A percentile compares a stretch with the other conserved stretches of the same genome.
phyloP scores from a whole-genome alignment of 345 rosid species.

The Eucalyptus polyanthemos region DNA sequence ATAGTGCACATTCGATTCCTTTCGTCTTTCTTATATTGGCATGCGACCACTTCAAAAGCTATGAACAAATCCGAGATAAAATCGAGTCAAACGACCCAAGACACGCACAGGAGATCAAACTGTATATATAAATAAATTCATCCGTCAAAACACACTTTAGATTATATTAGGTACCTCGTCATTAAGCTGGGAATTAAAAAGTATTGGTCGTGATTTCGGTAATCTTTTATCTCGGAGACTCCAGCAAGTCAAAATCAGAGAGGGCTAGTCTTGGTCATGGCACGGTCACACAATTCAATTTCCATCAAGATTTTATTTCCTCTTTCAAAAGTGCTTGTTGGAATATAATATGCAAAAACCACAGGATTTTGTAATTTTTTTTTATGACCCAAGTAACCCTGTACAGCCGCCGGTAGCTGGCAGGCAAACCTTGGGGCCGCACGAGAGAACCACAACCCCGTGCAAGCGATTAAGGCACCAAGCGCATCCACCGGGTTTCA shows the following conservation, averaged over 20 bases:
- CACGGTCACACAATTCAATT: not conserved
- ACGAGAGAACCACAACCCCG: rapidly evolving
- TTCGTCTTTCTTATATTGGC: not conserved
- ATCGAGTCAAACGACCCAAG: not conserved
- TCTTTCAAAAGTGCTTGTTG: too few species aligned
- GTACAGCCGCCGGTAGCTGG: rapidly evolving
- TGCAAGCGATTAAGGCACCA: too few species aligned
- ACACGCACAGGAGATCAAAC: too few species aligned
- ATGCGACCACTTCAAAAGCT: not conserved
- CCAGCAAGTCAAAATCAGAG: not conserved
- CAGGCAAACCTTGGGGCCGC: too few species aligned
- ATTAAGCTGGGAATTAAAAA: not conserved
- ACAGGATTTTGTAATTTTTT: too few species aligned
- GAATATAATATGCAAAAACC: rapidly evolving
- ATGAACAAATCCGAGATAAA: not conserved
- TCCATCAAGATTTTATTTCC: not conserved
- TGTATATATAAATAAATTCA: too few species aligned
- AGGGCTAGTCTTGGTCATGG: not conserved
- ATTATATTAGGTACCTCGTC: not conserved
- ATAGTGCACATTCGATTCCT: not conserved
- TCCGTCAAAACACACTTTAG: not conserved
- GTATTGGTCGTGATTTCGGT: not conserved
- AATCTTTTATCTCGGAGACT: not conserved
- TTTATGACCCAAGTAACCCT: rapidly evolving
- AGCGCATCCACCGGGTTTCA: too few species aligned